Evolutionary conservation across 140 eudicot genomes (phyloP).

Genomic region (Oenanthe javanica): DNA sequence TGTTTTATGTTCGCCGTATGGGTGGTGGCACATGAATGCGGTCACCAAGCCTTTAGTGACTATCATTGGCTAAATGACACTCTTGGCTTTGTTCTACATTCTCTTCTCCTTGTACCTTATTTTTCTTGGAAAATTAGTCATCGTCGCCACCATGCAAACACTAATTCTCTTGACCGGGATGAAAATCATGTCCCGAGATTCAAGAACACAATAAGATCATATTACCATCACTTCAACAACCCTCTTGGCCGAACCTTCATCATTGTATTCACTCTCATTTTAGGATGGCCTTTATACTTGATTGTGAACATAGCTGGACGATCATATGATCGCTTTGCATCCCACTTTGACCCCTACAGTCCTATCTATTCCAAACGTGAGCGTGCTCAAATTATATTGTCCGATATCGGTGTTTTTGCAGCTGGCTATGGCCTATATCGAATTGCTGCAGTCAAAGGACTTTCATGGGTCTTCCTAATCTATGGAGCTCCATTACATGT

Average conservation of each 20-base stretch:
- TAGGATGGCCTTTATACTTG: conserved; percentile 61
- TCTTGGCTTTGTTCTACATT: conserved; percentile 61
- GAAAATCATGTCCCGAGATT: conserved; percentile 63
- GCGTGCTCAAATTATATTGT: conserved; percentile 38
- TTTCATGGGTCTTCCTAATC: conserved; percentile 4
- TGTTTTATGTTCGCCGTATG: conserved; percentile 61
- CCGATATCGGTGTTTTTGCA: conserved; percentile 3
- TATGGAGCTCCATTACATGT: conserved; percentile 3
- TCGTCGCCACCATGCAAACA: conserved; percentile 9
- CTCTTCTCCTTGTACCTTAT: conserved; percentile 57
- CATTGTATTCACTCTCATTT: conserved; percentile 45
- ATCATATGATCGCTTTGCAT: conserved; percentile 9
- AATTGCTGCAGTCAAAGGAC: conserved; percentile 11
- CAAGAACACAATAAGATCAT: conserved; percentile 33
- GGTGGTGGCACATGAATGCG: conserved; percentile 33
- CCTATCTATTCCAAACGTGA: conserved; percentile 68
- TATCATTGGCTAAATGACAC: conserved; percentile 75
- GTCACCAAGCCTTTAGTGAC: conserved; percentile 77
- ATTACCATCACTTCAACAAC: conserved; percentile 51
- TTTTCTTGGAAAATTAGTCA: conserved; percentile 7
- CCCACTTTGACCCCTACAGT: neutral
- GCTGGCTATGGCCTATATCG: conserved; percentile 31
- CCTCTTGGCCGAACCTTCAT: conserved; percentile 54
- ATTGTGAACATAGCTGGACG: neutral
- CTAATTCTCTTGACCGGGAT: conserved; percentile 43